Evolutionary conservation across 2,329 filamentous ascomycete species (phyloP).

Genomic region (Verticillium tricorpus): DNA sequence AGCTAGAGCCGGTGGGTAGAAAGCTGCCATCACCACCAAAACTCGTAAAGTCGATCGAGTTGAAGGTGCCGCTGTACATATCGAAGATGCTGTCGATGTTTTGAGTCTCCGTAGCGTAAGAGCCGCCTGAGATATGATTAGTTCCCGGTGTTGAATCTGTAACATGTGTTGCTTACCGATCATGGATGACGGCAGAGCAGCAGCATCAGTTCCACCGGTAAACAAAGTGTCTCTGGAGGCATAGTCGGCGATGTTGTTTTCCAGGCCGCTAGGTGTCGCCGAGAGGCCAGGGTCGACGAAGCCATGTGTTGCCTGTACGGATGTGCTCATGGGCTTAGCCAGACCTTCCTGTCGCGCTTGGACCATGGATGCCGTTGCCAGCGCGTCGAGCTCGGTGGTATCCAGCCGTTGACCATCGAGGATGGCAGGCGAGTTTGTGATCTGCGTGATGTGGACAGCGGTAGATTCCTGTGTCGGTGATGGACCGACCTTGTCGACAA

Average conservation of each 20-base stretch:
- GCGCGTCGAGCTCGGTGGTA: background rate
- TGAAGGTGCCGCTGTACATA: background rate
- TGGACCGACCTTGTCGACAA: background rate
- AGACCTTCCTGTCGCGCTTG: background rate
- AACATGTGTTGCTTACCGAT: no score
- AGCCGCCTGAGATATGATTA: background rate
- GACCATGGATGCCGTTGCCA: background rate
- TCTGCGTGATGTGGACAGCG: background rate
- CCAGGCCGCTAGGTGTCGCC: background rate
- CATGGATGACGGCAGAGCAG: no score
- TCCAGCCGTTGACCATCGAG: background rate
- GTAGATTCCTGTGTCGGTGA: background rate
- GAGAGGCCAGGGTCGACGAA: background rate
- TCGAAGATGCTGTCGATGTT: background rate
- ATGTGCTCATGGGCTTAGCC: background rate
- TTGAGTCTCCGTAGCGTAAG: background rate
- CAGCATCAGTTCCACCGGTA: background rate
- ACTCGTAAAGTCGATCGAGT: background rate
- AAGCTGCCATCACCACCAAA: background rate
- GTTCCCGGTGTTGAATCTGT: background rate
- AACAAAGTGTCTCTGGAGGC: background rate
- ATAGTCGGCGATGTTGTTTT: background rate
- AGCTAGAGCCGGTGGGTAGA: background rate
- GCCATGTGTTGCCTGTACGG: background rate
- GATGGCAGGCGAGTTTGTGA: background rate